Conservation (phyloP, 495 filamentous ascomycete genomes). For the Xylaria flabelliformis region DNA sequence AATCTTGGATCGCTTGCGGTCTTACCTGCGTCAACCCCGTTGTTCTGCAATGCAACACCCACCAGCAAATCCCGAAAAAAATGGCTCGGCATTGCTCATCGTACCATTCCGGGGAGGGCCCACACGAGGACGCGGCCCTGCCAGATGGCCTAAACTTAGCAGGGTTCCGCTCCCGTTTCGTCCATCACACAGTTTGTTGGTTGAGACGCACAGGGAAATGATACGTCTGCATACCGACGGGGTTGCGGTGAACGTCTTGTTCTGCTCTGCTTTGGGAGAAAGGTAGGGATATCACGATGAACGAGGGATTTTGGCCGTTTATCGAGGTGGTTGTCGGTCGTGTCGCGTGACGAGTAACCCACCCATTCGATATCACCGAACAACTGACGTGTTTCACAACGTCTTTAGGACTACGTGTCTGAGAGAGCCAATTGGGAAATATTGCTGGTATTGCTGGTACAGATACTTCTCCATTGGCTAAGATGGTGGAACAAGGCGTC, state of each 20-base stretch:
- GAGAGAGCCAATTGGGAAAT: slow-evolving; percentile 10
- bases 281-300: not conserved
- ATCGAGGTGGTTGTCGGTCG: slow-evolving; percentile 7
- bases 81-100: slow-evolving; percentile 27
- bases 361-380: slow-evolving; percentile 13
- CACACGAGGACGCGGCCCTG: slow-evolving; percentile 14
- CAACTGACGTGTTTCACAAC: slow-evolving; percentile 19
- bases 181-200: slow-evolving; percentile 3
- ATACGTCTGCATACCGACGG: slow-evolving; percentile 3
- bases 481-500: slow-evolving; percentile 8
- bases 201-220: slow-evolving; percentile 7
- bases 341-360: slow-evolving; percentile 13
- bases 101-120: slow-evolving; percentile 17
- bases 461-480: slow-evolving; percentile 4
- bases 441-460: not conserved
- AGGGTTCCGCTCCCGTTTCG: slow-evolving; percentile 17
- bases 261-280: not conserved
- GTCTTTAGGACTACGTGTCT: slow-evolving; percentile 7
- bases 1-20: slow-evolving; percentile 21
- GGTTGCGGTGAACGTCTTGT: not conserved
- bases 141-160: slow-evolving; percentile 11
- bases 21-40: slow-evolving; percentile 25
- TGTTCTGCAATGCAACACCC: slow-evolving; percentile 28
- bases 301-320: not conserved
- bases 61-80: slow-evolving; percentile 29